Evolutionary conservation across 2,329 filamentous ascomycete species (phyloP).

Genomic region (Fusarium liriodendri): DNA sequence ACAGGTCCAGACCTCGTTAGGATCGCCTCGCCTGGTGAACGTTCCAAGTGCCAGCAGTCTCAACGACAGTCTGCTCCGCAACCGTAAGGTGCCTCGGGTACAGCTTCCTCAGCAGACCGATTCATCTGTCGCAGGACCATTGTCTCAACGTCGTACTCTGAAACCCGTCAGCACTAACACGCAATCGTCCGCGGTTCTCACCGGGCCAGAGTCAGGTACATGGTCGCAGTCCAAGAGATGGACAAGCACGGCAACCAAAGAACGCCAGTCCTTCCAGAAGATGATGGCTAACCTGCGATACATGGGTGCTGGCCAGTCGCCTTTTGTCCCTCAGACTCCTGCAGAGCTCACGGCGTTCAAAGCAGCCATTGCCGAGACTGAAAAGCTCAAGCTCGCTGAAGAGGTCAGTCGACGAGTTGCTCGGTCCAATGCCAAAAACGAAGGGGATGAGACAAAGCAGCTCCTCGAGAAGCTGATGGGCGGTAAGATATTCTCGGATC

Average conservation of each 20-base stretch:
- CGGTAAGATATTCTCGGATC: constrained; percentile 44
- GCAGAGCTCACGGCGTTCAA: constrained; percentile 50
- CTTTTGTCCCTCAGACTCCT: constrained; percentile 51
- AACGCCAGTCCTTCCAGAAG: constrained; percentile 50
- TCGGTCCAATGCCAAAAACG: constrained; percentile 27
- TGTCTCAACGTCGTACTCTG: constrained; percentile 12
- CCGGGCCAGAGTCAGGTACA: constrained; percentile 36
- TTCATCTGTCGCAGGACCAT: constrained; percentile 13
- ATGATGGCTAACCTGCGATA: constrained; percentile 50
- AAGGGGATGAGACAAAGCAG: constrained; percentile 3
- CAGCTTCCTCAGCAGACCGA: background rate
- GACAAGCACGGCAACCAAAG: constrained; percentile 50
- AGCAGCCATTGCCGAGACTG: constrained; percentile 43
- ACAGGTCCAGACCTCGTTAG: constrained; percentile 20
- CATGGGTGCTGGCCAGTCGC: constrained; percentile 51
- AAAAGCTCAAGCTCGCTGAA: constrained; percentile 39
- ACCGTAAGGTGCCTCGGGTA: background rate
- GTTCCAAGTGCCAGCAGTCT: constrained; percentile 1
- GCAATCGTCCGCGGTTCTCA: constrained; percentile 7
- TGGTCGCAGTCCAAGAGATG: constrained; percentile 55
- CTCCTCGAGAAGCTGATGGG: constrained; percentile 38
- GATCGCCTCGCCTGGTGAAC: background rate
- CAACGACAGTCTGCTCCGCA: background rate
- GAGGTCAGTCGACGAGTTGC: constrained; percentile 40
- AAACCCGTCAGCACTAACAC: constrained; percentile 13